These are phyloP conservation scores for Delonix regia DNA, from an alignment of 306 rosid genomes.

Conservation along the genomic window DNA sequence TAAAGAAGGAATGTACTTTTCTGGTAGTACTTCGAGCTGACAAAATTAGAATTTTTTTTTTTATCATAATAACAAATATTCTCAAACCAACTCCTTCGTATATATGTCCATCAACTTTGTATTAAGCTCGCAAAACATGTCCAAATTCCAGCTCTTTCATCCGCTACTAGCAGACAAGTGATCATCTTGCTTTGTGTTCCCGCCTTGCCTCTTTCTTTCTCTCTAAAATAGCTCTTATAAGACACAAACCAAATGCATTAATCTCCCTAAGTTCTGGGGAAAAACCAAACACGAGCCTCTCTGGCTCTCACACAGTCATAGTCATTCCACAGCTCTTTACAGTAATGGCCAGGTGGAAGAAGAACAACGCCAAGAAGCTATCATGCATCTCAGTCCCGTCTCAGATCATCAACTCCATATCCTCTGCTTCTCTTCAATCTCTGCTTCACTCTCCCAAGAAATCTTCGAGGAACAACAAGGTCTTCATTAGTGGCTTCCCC, in stretches of 20 bases:
- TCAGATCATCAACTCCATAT: conserved; percentile 77
- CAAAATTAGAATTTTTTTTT: no score
- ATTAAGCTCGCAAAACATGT: no score
- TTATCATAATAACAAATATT: no score
- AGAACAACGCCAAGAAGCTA: conserved; percentile 56
- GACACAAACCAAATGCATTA: conserved; percentile 7
- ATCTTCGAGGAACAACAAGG: conserved; percentile 47
- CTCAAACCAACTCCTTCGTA: no score
- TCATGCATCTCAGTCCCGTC: conserved; percentile 94
- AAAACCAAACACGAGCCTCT: background rate
- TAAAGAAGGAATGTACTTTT: no score
- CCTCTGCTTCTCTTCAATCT: conserved; percentile 79
- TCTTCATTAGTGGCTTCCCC: conserved; percentile 10
- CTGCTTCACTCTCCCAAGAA: conserved; percentile 76
- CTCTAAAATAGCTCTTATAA: conserved; percentile 17
- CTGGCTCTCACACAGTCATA: background rate
- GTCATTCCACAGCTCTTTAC: conserved; percentile 34
- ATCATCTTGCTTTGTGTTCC: conserved; percentile 40
- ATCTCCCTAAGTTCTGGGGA: background rate
- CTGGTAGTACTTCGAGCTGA: no score
- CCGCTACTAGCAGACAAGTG: background rate
- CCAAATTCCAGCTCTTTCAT: background rate
- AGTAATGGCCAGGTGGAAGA: conserved; percentile 71
- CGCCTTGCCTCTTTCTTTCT: conserved; percentile 52
- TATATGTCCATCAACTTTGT: no score